Percentiles rank a stretch among this genome's conserved stretches.
phyloP scores from a whole-genome alignment of 257 asterid genomes.

The Petunia axillaris region DNA sequence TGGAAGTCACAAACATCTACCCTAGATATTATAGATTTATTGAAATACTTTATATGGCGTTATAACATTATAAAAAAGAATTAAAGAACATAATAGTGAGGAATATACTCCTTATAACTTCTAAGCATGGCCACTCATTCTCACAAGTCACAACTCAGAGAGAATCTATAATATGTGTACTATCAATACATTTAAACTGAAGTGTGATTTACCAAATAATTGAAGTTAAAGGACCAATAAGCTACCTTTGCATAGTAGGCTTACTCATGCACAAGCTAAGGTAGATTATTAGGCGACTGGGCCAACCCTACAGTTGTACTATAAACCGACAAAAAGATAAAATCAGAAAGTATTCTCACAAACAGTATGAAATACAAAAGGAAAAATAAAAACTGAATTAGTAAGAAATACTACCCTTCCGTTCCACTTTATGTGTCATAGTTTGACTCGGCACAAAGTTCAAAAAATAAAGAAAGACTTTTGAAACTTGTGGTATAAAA shows the following conservation, averaged over 20 bases:
- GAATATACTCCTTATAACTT: background rate
- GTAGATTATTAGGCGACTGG: background rate
- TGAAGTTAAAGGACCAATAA: slow-evolving; percentile 1
- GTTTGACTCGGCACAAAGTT: no score
- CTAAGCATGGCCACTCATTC: background rate
- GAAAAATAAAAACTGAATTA: background rate
- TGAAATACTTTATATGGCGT: no score
- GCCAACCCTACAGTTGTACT: background rate
- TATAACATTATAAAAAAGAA: background rate
- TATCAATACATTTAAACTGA: background rate
- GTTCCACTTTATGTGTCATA: no score
- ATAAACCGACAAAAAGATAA: background rate
- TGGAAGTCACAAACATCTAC: no score
- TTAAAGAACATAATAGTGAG: background rate
- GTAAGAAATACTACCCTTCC: no score
- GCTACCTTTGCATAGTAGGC: background rate
- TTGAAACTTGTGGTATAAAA: no score
- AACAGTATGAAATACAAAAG: no score
- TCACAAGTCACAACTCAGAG: background rate
- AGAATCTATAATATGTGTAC: background rate
- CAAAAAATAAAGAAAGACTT: no score
- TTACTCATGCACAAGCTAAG: background rate
- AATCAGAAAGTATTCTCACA: background rate
- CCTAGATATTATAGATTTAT: no score
- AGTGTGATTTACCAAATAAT: background rate